Evolutionary conservation across 2,329 filamentous ascomycete genomes (phyloP).

Genomic region (Coleophoma eucalyptorum): DNA sequence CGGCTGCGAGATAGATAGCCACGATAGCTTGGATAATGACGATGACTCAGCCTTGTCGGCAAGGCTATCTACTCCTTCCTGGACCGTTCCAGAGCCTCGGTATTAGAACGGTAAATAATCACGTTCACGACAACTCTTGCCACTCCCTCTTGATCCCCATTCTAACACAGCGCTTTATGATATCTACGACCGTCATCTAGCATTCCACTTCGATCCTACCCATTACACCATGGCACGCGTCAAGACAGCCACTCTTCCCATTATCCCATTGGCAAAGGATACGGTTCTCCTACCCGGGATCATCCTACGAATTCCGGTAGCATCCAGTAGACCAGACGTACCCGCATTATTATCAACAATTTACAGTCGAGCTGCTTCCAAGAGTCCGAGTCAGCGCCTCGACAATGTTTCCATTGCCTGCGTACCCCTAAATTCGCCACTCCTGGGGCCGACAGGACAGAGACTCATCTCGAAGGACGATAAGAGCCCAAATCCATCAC

Average conservation of each 20-base stretch:
- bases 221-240: constrained; percentile 6
- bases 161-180: no score
- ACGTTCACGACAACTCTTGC: no score
- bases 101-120: no score
- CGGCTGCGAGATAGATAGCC: no score
- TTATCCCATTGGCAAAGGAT: constrained; percentile 79
- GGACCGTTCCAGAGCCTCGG: no score
- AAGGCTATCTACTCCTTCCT: no score
- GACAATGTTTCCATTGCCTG: constrained; percentile 78
- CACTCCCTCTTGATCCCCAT: no score
- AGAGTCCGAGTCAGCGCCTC: constrained; percentile 59
- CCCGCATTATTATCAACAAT: constrained; percentile 82
- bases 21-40: no score
- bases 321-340: constrained; percentile 77
- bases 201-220: not conserved
- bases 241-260: constrained; percentile 47
- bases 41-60: no score
- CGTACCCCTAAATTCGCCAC: constrained; percentile 76
- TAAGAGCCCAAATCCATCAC: constrained; percentile 28
- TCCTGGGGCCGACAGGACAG: constrained; percentile 71
- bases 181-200: no score
- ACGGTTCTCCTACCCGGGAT: constrained; percentile 83
- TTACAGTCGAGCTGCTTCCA: constrained; percentile 71
- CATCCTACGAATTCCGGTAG: constrained; percentile 78
- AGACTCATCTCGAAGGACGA: constrained; percentile 66